Evolutionary conservation across 306 rosid species (phyloP).

Genomic region (Oemleria cerasiformis): DNA sequence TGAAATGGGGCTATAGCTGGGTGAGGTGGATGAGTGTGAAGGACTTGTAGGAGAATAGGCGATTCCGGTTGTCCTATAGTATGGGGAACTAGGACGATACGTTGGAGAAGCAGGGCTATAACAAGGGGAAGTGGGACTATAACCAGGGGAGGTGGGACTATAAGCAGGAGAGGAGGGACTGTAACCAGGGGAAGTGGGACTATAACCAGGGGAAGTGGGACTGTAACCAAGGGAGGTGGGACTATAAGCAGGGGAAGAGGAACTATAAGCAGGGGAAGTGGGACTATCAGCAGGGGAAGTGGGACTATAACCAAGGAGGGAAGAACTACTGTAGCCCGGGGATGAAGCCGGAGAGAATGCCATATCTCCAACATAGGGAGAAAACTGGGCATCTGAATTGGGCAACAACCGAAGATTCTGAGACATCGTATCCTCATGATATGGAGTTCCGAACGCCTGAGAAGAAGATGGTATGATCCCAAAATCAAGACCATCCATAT

Average conservation of each 20-base stretch:
- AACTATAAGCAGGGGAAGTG: constrained; percentile 78
- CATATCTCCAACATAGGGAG: constrained; percentile 92
- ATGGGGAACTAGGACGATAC: constrained; percentile 60
- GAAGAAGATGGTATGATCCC: constrained; percentile 93
- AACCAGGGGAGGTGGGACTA: constrained; percentile 67
- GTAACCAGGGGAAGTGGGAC: constrained; percentile 78
- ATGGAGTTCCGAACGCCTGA: constrained; percentile 83
- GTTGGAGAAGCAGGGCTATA: constrained; percentile 77
- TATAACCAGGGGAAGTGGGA: constrained; percentile 68
- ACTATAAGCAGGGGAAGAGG: constrained; percentile 80
- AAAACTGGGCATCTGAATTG: constrained; percentile 80
- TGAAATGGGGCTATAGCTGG: too few species aligned
- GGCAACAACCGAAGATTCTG: constrained; percentile 87
- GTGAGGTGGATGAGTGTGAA: constrained; percentile 26
- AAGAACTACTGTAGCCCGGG: constrained; percentile 82
- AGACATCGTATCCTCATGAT: constrained; percentile 89
- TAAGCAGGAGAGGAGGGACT: constrained; percentile 59
- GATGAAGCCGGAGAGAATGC: constrained; percentile 87
- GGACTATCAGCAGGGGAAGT: constrained; percentile 87
- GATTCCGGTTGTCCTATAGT: too few species aligned
- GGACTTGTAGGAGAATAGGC: too few species aligned
- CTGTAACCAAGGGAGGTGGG: constrained; percentile 79
- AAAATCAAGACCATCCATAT: constrained; percentile 87
- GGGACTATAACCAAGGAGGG: constrained; percentile 90
- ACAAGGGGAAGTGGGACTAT: too few species aligned